A percentile compares a stretch with the other conserved stretches of the same genome.
These are phyloP conservation scores for Solanum hybrid DNA, from an alignment of 305 asterid genomes.

Conservation along the genomic window DNA sequence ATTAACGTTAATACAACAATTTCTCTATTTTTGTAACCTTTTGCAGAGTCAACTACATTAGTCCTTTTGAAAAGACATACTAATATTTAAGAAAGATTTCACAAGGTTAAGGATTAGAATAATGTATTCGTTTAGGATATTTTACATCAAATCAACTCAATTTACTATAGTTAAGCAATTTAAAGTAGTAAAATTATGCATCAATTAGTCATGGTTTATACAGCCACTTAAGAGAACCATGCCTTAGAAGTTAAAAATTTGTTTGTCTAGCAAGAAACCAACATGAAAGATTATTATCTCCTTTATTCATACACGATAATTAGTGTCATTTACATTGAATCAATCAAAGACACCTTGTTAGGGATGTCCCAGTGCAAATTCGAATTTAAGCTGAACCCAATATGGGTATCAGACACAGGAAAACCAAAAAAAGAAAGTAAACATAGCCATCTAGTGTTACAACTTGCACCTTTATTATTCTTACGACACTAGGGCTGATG, in stretches of 20 bases:
- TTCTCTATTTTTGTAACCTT: neutral
- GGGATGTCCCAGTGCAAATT: neutral
- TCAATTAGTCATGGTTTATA: neutral
- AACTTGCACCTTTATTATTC: neutral
- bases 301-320: neutral
- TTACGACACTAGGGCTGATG: neutral
- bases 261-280: neutral
- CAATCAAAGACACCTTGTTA: neutral
- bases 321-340: neutral
- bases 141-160: neutral
- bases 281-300: neutral
- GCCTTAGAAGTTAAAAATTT: neutral
- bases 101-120: neutral
- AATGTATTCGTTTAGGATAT: neutral
- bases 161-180: neutral
- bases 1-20: neutral
- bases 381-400: neutral
- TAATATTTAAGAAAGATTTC: neutral
- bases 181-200: neutral
- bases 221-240: neutral
- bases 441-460: neutral
- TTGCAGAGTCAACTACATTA: neutral
- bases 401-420: neutral
- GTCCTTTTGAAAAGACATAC: neutral
- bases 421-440: neutral